phyloP scores from a whole-genome alignment of 2,329 filamentous ascomycete species.

The Cercospora sojina region DNA sequence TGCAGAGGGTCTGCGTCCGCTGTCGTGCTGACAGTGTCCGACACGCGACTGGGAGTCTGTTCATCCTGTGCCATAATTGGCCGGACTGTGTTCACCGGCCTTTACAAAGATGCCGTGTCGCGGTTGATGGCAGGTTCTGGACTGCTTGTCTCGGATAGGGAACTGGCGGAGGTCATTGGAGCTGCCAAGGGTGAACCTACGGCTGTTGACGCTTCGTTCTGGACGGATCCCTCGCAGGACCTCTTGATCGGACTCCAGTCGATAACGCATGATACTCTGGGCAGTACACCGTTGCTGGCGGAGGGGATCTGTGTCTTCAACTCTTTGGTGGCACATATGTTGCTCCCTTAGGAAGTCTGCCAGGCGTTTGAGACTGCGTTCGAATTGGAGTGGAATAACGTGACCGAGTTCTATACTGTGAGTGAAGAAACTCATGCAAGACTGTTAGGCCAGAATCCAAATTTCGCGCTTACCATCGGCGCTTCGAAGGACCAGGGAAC shows the following conservation, averaged over 20 bases:
- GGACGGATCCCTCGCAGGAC: conserved; percentile 28
- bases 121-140: too few species aligned
- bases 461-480: conserved; percentile 39
- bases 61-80: too few species aligned
- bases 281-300: conserved; percentile 29
- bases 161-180: too few species aligned
- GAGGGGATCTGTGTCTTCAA: conserved; percentile 35
- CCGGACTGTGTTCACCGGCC: too few species aligned
- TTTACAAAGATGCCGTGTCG: too few species aligned
- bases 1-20: too few species aligned
- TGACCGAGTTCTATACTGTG: conserved; percentile 42
- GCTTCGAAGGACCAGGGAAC: not conserved
- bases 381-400: conserved; percentile 41
- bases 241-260: conserved; percentile 29
- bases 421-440: conserved; percentile 41
- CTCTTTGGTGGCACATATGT: conserved; percentile 44
- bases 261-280: conserved; percentile 27
- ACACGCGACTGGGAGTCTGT: too few species aligned
- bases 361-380: conserved; percentile 43
- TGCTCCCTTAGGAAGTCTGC: conserved; percentile 43
- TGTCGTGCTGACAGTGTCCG: too few species aligned
- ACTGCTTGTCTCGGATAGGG: too few species aligned
- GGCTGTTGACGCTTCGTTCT: too few species aligned
- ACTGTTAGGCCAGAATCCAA: conserved; percentile 38
- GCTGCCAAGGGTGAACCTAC: too few species aligned